Percentiles rank a stretch among this genome's conserved stretches.
Conservation (phyloP, 768 basidiomycete species). For the Ramaria rubella region DNA sequence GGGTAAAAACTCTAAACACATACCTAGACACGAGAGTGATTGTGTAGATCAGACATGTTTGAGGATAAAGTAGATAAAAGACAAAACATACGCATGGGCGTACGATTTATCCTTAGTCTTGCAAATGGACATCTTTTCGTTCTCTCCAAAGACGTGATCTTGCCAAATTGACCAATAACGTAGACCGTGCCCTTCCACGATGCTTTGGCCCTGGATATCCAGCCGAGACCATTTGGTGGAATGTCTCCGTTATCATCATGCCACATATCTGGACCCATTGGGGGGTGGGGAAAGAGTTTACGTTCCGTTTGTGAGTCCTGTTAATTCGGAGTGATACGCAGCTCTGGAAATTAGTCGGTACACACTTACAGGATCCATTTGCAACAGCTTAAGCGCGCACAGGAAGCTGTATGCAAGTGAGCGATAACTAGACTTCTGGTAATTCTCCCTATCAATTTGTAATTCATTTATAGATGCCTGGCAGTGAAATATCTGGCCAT, state of each 20-base stretch:
- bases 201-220: not conserved
- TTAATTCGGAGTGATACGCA: not conserved
- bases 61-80: not conserved
- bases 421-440: not conserved
- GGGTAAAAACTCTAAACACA: conserved; percentile 4
- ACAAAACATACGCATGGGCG: not conserved
- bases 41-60: not conserved
- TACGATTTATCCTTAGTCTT: not conserved
- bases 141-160: not conserved
- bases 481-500: not conserved
- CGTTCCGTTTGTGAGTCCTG: not conserved
- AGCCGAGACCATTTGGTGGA: not conserved
- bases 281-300: not conserved
- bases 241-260: not conserved
- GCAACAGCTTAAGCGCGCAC: not conserved
- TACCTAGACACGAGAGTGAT: not conserved
- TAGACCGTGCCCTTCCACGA: not conserved
- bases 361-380: not conserved
- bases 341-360: not conserved
- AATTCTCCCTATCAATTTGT: not conserved
- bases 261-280: conserved; percentile 1
- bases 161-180: conserved; percentile 1
- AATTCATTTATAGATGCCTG: not conserved
- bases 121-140: not conserved
- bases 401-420: not conserved